These are phyloP conservation scores for Saposhnikovia divaricata DNA, from an alignment of 129 eudicot species.

Conservation along the genomic window DNA sequence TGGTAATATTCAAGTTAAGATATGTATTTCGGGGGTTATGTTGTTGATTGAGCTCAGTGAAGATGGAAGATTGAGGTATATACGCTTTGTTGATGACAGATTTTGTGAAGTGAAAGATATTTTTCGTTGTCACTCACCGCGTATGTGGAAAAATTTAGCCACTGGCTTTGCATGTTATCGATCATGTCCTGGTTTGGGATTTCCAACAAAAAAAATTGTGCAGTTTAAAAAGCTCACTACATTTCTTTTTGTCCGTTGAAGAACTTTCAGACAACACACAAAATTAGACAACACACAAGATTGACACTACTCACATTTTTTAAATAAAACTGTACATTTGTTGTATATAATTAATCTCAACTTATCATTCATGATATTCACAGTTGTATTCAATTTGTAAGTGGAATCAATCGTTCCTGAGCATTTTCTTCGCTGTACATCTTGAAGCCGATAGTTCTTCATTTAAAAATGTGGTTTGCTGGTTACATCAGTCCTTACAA, in stretches of 20 bases:
- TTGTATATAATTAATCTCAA: background rate
- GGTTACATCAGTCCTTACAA: background rate
- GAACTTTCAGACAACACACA: background rate
- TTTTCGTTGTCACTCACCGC: too few species aligned
- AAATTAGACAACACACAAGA: background rate
- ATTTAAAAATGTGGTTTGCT: background rate
- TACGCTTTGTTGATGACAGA: background rate
- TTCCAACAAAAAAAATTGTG: background rate
- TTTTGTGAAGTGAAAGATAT: background rate
- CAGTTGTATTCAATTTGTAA: background rate
- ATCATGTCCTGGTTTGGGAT: background rate
- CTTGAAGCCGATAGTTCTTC: background rate
- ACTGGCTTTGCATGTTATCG: background rate
- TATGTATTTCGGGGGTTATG: slow-evolving; percentile 27
- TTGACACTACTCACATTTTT: background rate
- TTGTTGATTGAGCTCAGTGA: slow-evolving; percentile 50
- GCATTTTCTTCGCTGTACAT: background rate
- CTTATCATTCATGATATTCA: background rate
- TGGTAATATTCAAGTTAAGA: slow-evolving; percentile 40
- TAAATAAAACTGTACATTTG: background rate
- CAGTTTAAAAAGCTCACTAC: background rate
- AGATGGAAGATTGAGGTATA: slow-evolving; percentile 49
- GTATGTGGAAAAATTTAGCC: background rate
- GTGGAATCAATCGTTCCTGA: background rate
- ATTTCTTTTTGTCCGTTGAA: background rate